Conservation (phyloP, 73 alveolate genomes). For the Paraurostyla sp. region DNA sequence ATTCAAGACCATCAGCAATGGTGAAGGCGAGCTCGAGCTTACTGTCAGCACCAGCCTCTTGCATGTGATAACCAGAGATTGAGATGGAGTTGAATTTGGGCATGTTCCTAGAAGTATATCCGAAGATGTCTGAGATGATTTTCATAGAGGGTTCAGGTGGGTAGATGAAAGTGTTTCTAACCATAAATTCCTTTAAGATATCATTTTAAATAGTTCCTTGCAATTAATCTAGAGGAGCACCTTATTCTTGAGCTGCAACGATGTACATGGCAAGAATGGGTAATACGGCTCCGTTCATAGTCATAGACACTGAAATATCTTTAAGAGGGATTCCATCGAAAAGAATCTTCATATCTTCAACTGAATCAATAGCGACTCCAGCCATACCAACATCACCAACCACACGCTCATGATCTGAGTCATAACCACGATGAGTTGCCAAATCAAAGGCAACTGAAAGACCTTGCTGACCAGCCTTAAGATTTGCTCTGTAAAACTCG, state of each 20-base stretch:
- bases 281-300: constrained; percentile 87
- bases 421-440: constrained; percentile 87
- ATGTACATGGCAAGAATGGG: constrained; percentile 85
- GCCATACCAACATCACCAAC: constrained; percentile 90
- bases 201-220: constrained; percentile 83
- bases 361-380: constrained; percentile 87
- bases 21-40: constrained; percentile 87
- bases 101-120: constrained; percentile 73
- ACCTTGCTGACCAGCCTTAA: constrained; percentile 83
- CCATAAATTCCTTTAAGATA: constrained; percentile 85
- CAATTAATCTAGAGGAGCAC: constrained; percentile 68
- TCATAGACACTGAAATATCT: constrained; percentile 81
- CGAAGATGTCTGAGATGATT: constrained; percentile 82
- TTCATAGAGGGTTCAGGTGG: constrained; percentile 88
- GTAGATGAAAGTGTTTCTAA: constrained; percentile 83
- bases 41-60: constrained; percentile 87
- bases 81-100: constrained; percentile 85
- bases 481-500: constrained; percentile 77
- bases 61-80: constrained; percentile 85
- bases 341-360: constrained; percentile 81
- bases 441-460: constrained; percentile 82
- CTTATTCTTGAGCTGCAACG: constrained; percentile 81
- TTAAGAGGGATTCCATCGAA: constrained; percentile 80
- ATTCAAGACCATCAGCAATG: constrained; percentile 84
- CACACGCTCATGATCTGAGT: constrained; percentile 82